Evolutionary conservation across 1,284 basidiomycete genomes (phyloP), one percentile per base, ranked within the genome.

Genomic region (Limonomyces culmigenus): DNA sequence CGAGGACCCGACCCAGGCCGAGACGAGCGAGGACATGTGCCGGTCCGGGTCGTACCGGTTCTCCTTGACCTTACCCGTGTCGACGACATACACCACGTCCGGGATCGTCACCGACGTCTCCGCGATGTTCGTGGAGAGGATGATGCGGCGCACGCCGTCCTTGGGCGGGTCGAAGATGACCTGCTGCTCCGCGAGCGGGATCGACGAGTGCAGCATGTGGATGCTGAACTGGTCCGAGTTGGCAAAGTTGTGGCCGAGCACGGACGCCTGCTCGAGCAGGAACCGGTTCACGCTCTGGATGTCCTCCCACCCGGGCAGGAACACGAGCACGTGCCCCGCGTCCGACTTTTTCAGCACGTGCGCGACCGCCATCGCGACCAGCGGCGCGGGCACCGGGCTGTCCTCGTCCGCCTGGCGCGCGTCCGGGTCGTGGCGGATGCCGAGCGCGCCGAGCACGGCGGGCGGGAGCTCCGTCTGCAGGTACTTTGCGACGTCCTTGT

Each of bases 21-120:
- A 79, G 36, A 91, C 76, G 21, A 95, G 65, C 31, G 84, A 80
- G 0, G 84, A 86, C 58, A 93, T 80, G 46, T 87, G 85, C 19
- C 78, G 68, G 37, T 85, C 73, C 0, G 91, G 88, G 51, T 97
- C 89, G 51, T 88, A 97, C n/a, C 81, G 73, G 50, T 87, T 75
- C 56, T 96, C 89, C 58, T 93, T 95, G 51, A 92, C 70, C 49
- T 80, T 79, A 17, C 71, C 92, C 0, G 83, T 72, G 51, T 97
- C 92, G 32, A 96, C 75, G 34, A 97, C 92, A 50, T 88, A 92
- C 4, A 95, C 89, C 19, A 96, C 89, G 49, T 96, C 87, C 1
- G 92, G 92, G 45, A 97, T 96, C 1, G 92, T 97, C 45, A 97
- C 70, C 4, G 86, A 91, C 1, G 91, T 95, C 59, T 97, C 92